These are phyloP conservation scores for Fusarium sp. DNA, from an alignment of 2,329 filamentous ascomycete species.

Conservation along the genomic window DNA sequence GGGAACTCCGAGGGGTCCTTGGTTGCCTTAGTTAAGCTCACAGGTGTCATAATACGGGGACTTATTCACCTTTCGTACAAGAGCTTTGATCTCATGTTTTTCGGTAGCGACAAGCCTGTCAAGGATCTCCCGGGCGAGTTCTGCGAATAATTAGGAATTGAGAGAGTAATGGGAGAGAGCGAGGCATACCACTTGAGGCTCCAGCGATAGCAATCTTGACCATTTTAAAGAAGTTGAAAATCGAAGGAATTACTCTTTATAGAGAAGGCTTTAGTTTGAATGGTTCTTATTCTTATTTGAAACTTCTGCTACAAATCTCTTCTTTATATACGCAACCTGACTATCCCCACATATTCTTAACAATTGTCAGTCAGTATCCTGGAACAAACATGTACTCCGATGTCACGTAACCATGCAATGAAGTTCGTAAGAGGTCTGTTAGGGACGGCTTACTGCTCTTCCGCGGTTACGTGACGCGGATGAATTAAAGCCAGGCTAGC, in stretches of 20 bases:
- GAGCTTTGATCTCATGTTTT: not conserved
- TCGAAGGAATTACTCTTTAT: not conserved
- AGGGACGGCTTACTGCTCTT: not conserved
- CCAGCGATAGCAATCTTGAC: constrained; percentile 15
- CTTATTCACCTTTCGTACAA: not conserved
- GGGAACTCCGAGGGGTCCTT: not conserved
- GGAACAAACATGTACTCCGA: no score
- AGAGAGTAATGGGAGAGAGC: accelerated
- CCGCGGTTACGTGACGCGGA: constrained; percentile 24
- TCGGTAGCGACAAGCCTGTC: constrained; percentile 6
- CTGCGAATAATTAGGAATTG: accelerated
- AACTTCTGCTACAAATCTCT: no score
- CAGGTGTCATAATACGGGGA: accelerated
- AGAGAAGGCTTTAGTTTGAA: no score
- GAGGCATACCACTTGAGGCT: not conserved
- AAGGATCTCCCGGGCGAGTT: constrained; percentile 10
- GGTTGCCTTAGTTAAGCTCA: accelerated
- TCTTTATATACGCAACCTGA: no score
- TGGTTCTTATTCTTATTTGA: no score
- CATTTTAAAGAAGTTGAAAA: not conserved
- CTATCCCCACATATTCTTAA: no score
- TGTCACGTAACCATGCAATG: constrained; percentile 4
- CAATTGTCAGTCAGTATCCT: no score
- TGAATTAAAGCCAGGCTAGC: not conserved
- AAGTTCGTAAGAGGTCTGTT: no score